Conservation (phyloP, 805 yeast genomes). For the Hanseniaspora clermontiae region DNA sequence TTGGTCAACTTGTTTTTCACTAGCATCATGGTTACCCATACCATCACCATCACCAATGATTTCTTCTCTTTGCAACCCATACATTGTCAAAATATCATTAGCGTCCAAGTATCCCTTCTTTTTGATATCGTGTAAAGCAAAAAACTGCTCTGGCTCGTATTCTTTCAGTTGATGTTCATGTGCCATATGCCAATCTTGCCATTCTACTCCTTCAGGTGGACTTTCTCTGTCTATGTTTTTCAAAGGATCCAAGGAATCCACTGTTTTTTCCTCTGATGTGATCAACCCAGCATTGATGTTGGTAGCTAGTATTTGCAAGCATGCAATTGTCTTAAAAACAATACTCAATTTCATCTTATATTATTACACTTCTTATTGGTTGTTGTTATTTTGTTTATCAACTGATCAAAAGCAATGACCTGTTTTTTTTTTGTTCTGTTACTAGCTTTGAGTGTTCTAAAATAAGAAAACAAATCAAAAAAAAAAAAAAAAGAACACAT, state of each 20-base stretch:
- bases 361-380: background rate
- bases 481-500: too few relatives aligned
- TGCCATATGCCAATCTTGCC: slow-evolving; percentile 87
- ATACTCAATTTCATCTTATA: background rate
- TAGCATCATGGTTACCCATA: slow-evolving; percentile 63
- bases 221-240: slow-evolving; percentile 28
- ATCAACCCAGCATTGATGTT: background rate
- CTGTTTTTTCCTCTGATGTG: slow-evolving; percentile 1
- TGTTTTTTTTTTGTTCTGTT: too few relatives aligned
- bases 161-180: slow-evolving; percentile 71
- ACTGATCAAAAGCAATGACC: background rate
- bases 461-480: too few relatives aligned
- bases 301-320: background rate
- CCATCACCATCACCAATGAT: slow-evolving; percentile 85
- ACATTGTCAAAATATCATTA: slow-evolving; percentile 60
- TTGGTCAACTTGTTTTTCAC: slow-evolving; percentile 44
- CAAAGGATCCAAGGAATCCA: slow-evolving; percentile 16
- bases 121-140: slow-evolving; percentile 64
- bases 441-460: too few relatives aligned
- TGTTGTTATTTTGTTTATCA: too few relatives aligned
- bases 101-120: slow-evolving; percentile 43
- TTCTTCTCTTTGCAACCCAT: slow-evolving; percentile 62
- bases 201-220: slow-evolving; percentile 43
- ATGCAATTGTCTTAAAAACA: background rate
- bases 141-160: slow-evolving; percentile 64